Base-by-base conservation (phyloP, 768 basidiomycete genomes). In the Guyanaporus albipodus region DNA sequence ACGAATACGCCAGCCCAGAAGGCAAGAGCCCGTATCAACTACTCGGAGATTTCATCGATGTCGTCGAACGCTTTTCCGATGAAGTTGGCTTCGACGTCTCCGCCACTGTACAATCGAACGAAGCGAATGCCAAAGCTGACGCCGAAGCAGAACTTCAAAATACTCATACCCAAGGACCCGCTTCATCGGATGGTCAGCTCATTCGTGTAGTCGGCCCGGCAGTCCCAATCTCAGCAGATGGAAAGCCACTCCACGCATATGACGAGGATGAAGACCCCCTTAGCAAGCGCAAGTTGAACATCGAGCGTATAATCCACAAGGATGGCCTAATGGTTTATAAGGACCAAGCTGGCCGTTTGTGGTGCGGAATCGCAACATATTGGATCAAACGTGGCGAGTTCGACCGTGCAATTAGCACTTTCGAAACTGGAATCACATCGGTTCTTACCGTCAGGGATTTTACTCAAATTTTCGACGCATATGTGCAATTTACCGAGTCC, bases 331-430 rank as follows among this genome's bases (percentile, higher is more conserved):
- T 73, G 2, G 73, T 94, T 15, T 98, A 97, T 68, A 92, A 91
- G 63, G 96, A 99, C 63, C 96, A 99, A 68, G 91, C 94, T 2
- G 96, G 96, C 10, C 82, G 91, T 40, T 68, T 99, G 23, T 99
- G 94, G 95, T 87, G 91, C 6, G 96, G 95, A 1, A 68, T 98
- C 23, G 94, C 94, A 2, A 97, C 94, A 0, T 98, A 95, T 62
- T 99, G 95, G 95, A 94, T 94, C 66, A 96, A 96, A 69, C 84
- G 92, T 6, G 91, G 80, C 44, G 96, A 98, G 63, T 97, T 99
- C 60, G 93, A 93, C 52, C 78, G 88, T 42, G 91, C 91, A 14
- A 90, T 85, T 53, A 73, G 74, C 40, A 91, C 87, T 0, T 98
- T 98, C 63, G 96, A 98, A 67, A 68, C 80, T 19, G 96, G 93